Base-by-base conservation (phyloP, 345 rosid species). In the Streptanthus diversifolius region DNA sequence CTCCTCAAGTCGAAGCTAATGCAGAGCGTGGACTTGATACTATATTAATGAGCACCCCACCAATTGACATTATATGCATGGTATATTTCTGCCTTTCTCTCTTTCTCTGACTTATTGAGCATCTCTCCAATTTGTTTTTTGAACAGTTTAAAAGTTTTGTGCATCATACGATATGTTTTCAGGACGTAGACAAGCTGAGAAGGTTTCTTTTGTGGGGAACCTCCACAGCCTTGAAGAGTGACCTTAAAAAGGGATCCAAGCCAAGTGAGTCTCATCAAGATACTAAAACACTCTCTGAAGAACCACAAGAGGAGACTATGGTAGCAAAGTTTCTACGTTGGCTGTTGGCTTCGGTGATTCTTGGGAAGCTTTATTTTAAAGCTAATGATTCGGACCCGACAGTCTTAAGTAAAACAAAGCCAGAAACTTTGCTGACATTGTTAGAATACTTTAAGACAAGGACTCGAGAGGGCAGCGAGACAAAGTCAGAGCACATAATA, bases 321-420 rank as follows among this genome's bases (percentile, higher is more conserved):
- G 70, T 78, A 53, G 85, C 82, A 19, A 93, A 89, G 74, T 88
- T 91, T 62, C 71, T 89, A 56, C 91, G 95, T n/a, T 91, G 99
- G 99, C 84, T 95, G 51, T 68, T 74, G 60, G 96, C 95, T 68
- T 80, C 88, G 8, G 90, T 84, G 70, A 85, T 91, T 77, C 91
- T 78, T 64, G 84, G 88, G 56, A 84, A 83, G 81, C 85, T 88
- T 63, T 83, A 77, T 68, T 45, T 51, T 40, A 66, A 81, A 63
- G 63, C 72, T 72, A 55, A 53, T 68, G 62, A 66, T 53, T 57
- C 13, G 5, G 70, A 70, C 40, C 30, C 69, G 8, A 63, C 58
- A 64, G 21, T 72, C 54, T 72, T 79, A 9, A 71, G 70, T 63
- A 48, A 67, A 68, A 70, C 81, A 39, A 72, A 80, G 68, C 60